Percentiles rank a stretch among this genome's conserved stretches.
phyloP scores from a whole-genome alignment of 2,329 filamentous ascomycete genomes.

The Paracoccidioides lutzii region DNA sequence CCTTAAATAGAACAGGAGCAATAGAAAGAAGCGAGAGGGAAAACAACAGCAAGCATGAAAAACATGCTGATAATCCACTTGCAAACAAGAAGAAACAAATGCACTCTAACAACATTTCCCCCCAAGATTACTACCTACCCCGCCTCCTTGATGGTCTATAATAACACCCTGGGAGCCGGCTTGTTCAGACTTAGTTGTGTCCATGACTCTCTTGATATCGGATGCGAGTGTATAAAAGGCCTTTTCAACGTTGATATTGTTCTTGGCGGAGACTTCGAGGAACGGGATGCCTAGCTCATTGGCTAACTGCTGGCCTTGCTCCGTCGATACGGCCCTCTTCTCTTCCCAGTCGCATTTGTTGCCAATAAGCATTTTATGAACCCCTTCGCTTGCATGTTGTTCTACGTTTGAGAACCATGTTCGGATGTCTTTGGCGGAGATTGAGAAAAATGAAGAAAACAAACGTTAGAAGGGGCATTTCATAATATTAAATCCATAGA shows the following conservation, averaged over 20 bases:
- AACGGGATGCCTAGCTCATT: slow-evolving; percentile 96
- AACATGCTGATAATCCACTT: not conserved
- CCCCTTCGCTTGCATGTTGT: slow-evolving; percentile 93
- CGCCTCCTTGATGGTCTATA: slow-evolving; percentile 50
- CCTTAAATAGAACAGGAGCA: not conserved
- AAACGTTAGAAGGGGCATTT: slow-evolving; percentile 4
- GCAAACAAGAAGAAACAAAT: not conserved
- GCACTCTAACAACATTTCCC: slow-evolving; percentile 64
- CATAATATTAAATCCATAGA: not conserved
- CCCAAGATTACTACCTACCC: slow-evolving; percentile 37
- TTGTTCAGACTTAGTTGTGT: slow-evolving; percentile 69
- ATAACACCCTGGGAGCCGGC: slow-evolving; percentile 49
- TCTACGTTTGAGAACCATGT: slow-evolving; percentile 99
- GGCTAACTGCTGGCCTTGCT: slow-evolving; percentile 83
- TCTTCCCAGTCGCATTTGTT: slow-evolving; percentile 99
- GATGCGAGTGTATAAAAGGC: slow-evolving; percentile 90
- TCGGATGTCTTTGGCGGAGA: slow-evolving; percentile 60
- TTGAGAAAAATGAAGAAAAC: not conserved
- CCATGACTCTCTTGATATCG: slow-evolving; percentile 98
- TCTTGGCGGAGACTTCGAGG: slow-evolving; percentile 96
- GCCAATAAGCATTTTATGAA: slow-evolving; percentile 98
- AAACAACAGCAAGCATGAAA: slow-evolving; percentile 5
- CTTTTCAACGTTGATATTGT: slow-evolving; percentile 99
- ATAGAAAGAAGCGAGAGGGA: not conserved
- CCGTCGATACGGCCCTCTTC: slow-evolving; percentile 86